Evolutionary conservation across 768 basidiomycete species (phyloP), one percentile per base, ranked within the genome.

Genomic region (Lanmaoa rubissima): DNA sequence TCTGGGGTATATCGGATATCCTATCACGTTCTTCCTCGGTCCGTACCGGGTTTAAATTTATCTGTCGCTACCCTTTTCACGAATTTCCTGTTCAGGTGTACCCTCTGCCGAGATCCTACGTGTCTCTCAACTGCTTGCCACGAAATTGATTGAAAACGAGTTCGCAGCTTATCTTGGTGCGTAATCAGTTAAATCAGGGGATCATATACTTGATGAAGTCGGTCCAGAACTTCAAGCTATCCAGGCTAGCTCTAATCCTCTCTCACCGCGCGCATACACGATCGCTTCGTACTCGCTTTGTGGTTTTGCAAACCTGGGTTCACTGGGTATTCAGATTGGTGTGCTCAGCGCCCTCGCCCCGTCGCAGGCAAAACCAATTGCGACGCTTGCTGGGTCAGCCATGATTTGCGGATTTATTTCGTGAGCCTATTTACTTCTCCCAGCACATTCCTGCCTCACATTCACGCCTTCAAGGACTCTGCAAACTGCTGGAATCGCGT

Each of bases 211-310:
- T 45, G 54, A 35, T 35, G n/a, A 31, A 34, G 13, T 51, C 41
- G 13, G 32, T 56, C 48, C 73, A 50, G 78, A 79, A 34, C 67
- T 74, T 40, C 61, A 69, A 61, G 73, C 73, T 9, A 78, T 92
- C 51, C 78, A 85, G 58, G 72, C 73, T 9, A 66, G 71, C 57
- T 69, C 74, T 24, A 73, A 78, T 48, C 82, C 88, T 4, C 80
- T 94, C 49, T 85, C 85, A 21, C 77, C 73, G 32, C 90, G 89
- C 54, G 90, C 85, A 21, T 93, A 79, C 73, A 88, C 87, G 51
- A 94, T 95, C 62, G 85, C 88, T 14, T 85, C 88, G 35, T 96
- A 94, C 69, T 87, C 88, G 16, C 84, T 95, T 16, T 94, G 92
- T 71, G 94, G 94, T 11, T 96, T 96, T 66, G 91, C 91, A 57